Conservation (phyloP, 1,284 basidiomycete genomes). For the Ceratobasidium sp. region DNA sequence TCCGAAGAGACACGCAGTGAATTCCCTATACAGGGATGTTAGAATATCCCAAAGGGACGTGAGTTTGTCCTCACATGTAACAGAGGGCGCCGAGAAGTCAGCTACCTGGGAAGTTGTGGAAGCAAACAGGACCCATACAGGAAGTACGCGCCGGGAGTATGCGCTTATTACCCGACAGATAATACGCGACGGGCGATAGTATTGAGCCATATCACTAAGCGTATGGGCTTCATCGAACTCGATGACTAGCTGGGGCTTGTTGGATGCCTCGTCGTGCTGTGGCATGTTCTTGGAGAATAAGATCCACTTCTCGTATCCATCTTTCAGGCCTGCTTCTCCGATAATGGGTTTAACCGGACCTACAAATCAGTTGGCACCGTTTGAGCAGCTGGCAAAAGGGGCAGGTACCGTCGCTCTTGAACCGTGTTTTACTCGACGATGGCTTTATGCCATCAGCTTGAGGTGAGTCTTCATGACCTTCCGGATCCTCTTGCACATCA, state of each 20-base stretch:
- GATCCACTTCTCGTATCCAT: background rate
- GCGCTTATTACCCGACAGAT: background rate
- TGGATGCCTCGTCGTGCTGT: background rate
- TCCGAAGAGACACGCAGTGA: background rate
- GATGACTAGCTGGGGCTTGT: background rate
- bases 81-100: background rate
- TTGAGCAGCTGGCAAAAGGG: no score
- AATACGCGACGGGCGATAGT: background rate
- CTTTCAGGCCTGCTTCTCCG: background rate
- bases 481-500: no score
- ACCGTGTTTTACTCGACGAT: no score
- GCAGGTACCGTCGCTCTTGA: no score
- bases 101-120: constrained; percentile 4
- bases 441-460: no score
- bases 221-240: constrained; percentile 4
- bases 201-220: background rate
- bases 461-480: no score
- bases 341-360: no score
- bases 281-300: background rate
- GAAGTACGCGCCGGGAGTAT: background rate
- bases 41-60: no score
- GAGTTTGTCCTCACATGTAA: background rate
- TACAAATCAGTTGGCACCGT: no score
- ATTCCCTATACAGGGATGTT: background rate
- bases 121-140: constrained; percentile 3